Evolutionary conservation across 1,284 basidiomycete genomes (phyloP).

Genomic region (Ceratobasidium sp.): DNA sequence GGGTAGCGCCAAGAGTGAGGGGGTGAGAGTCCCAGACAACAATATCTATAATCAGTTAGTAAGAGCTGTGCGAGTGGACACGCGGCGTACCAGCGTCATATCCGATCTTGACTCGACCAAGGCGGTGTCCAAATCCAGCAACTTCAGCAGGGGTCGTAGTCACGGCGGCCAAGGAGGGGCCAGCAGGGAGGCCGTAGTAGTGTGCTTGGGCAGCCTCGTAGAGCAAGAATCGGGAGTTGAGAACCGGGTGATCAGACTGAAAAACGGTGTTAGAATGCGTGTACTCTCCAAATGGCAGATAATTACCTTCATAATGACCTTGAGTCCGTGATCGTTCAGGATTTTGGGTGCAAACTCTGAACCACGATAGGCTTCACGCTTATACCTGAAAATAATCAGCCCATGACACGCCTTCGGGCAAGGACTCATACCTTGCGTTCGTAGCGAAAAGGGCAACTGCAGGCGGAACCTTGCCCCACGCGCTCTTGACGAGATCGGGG

Average conservation of each 20-base stretch:
- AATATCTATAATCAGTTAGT: slow-evolving; percentile 64
- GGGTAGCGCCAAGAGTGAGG: slow-evolving; percentile 68
- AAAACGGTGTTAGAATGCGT: slow-evolving; percentile 55
- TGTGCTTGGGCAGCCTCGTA: slow-evolving; percentile 90
- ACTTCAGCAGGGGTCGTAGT: slow-evolving; percentile 83
- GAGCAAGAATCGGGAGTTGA: slow-evolving; percentile 83
- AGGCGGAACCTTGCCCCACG: slow-evolving; percentile 73
- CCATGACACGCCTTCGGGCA: too few relatives aligned
- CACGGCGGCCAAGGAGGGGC: slow-evolving; percentile 78
- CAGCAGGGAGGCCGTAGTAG: slow-evolving; percentile 74
- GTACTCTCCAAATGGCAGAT: background rate
- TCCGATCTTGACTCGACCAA: slow-evolving; percentile 80
- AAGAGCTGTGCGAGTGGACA: background rate
- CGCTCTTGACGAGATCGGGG: slow-evolving; percentile 79
- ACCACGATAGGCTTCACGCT: slow-evolving; percentile 87
- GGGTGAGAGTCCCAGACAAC: slow-evolving; percentile 93
- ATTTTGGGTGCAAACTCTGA: slow-evolving; percentile 88
- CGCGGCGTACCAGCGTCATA: slow-evolving; percentile 56
- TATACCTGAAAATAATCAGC: slow-evolving; percentile 66
- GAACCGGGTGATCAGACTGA: slow-evolving; percentile 65
- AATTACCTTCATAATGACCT: slow-evolving; percentile 80
- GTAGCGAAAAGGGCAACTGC: slow-evolving; percentile 83
- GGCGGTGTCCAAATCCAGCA: slow-evolving; percentile 83
- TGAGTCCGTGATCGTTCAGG: slow-evolving; percentile 78
- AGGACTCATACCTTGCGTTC: slow-evolving; percentile 63